A percentile compares a stretch with the other conserved stretches of the same genome.
Evolutionary conservation across 2,329 filamentous ascomycete species (phyloP).

Genomic region (Thermomyces lanuginosus): DNA sequence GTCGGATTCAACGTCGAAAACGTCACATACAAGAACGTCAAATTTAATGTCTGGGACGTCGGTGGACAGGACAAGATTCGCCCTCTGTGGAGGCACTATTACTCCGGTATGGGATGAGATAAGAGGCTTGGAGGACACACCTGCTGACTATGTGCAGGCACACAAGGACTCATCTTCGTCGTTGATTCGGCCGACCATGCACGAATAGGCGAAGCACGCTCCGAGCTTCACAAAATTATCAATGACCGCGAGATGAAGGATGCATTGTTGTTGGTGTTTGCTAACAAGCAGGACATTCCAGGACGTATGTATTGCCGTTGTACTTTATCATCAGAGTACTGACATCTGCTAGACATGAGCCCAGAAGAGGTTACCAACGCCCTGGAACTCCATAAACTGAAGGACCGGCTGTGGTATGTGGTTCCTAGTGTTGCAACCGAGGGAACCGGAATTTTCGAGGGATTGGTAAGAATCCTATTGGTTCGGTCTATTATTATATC

Average conservation of each 20-base stretch:
- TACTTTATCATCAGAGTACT: slow-evolving; percentile 4
- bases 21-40: slow-evolving; percentile 97
- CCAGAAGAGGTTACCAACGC: slow-evolving; percentile 65
- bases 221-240: slow-evolving; percentile 92
- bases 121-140: neutral
- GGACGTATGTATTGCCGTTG: slow-evolving; percentile 41
- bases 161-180: slow-evolving; percentile 96
- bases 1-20: slow-evolving; percentile 99
- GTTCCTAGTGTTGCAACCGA: slow-evolving; percentile 69
- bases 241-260: slow-evolving; percentile 98
- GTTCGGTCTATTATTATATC: slow-evolving; percentile 3
- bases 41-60: slow-evolving; percentile 99
- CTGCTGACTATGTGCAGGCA: slow-evolving; percentile 40
- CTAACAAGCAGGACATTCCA: slow-evolving; percentile 94
- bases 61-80: slow-evolving; percentile 98
- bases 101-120: slow-evolving; percentile 44
- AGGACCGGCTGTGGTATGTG: slow-evolving; percentile 74
- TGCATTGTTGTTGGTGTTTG: slow-evolving; percentile 82
- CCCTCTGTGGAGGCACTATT: slow-evolving; percentile 95
- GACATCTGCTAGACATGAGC: slow-evolving; percentile 48
- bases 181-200: slow-evolving; percentile 87
- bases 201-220: slow-evolving; percentile 81
- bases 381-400: slow-evolving; percentile 59
- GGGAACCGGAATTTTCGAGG: slow-evolving; percentile 66
- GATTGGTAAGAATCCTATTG: slow-evolving; percentile 40